Conservation (phyloP, 192 early-diverging fungal genomes). For the Podila clonocystis region DNA sequence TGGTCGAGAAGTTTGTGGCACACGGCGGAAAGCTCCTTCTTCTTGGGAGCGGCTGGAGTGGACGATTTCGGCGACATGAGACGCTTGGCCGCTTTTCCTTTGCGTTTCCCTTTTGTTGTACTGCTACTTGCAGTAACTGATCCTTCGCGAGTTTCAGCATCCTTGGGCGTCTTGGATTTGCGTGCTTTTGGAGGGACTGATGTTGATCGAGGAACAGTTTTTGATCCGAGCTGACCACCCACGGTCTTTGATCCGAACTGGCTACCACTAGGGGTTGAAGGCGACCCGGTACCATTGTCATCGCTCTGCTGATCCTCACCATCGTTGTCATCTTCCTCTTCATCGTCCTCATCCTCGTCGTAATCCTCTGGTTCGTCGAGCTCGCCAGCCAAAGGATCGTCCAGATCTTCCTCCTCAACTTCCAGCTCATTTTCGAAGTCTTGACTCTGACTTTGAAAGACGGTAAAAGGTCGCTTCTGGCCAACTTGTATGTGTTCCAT, state of each 20-base stretch:
- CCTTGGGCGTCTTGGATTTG: conserved; percentile 7
- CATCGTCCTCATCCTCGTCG: conserved; percentile 46
- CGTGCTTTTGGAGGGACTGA: conserved; percentile 1
- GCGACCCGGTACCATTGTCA: conserved; percentile 24
- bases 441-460: conserved; percentile 5
- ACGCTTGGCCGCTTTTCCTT: conserved; percentile 41
- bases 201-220: conserved; percentile 17
- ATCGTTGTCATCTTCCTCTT: conserved; percentile 37
- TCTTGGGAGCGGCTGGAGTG: conserved; percentile 51
- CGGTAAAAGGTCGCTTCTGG: conserved; percentile 16
- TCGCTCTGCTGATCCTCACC: conserved; percentile 21
- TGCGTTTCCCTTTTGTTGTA: conserved; percentile 10
- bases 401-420: conserved; percentile 12
- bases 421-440: conserved; percentile 2
- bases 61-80: conserved; percentile 41
- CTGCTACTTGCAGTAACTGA: conserved; percentile 2
- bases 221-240: conserved; percentile 21
- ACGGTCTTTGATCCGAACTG: conserved; percentile 26
- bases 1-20: conserved; percentile 70
- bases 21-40: conserved; percentile 69
- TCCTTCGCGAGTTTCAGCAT: conserved; percentile 13
- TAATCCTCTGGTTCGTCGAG: conserved; percentile 48
- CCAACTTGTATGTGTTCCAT: conserved; percentile 7
- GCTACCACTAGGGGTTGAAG: not conserved
- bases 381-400: conserved; percentile 31